These are phyloP conservation scores for Lasiodiplodia sp. DNA, from an alignment of 2,329 filamentous ascomycete genomes.

Conservation along the genomic window DNA sequence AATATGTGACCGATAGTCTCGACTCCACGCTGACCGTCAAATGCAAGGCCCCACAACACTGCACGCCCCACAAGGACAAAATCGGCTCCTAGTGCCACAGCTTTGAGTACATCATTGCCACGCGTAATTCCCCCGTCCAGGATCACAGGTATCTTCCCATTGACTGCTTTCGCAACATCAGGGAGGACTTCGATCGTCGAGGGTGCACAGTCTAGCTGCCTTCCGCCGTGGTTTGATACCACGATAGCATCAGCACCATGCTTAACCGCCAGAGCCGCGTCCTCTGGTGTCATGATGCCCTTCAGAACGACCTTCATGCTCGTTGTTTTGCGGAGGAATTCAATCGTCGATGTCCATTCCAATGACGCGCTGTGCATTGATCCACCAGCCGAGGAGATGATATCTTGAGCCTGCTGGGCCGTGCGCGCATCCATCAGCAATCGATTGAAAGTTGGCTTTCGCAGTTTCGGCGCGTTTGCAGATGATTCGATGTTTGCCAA, in stretches of 20 bases:
- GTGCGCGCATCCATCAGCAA: constrained; percentile 35
- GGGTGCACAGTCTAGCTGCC: constrained; percentile 56
- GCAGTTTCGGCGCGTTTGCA: not conserved
- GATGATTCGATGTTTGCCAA: constrained; percentile 35
- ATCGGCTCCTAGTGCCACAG: constrained; percentile 67
- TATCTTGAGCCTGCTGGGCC: constrained; percentile 33
- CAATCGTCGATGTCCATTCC: constrained; percentile 32
- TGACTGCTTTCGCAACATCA: constrained; percentile 58
- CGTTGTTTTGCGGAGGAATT: not conserved
- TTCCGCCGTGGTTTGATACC: constrained; percentile 60
- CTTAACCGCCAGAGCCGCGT: constrained; percentile 51
- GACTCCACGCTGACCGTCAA: not conserved
- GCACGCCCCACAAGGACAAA: constrained; percentile 67
- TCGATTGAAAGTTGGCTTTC: constrained; percentile 30
- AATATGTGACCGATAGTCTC: constrained; percentile 31
- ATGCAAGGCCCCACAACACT: constrained; percentile 52
- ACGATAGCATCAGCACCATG: constrained; percentile 56
- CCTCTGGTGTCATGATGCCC: constrained; percentile 50
- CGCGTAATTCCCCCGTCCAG: constrained; percentile 69
- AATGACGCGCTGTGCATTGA: constrained; percentile 32
- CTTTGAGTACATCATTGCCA: constrained; percentile 71
- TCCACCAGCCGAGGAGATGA: constrained; percentile 29
- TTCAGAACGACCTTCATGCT: constrained; percentile 48
- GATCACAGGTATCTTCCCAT: constrained; percentile 48
- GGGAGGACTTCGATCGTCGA: constrained; percentile 46